Evolutionary conservation across 2,329 filamentous ascomycete genomes (phyloP).

Genomic region (Ophiostoma novo-ulmi): DNA sequence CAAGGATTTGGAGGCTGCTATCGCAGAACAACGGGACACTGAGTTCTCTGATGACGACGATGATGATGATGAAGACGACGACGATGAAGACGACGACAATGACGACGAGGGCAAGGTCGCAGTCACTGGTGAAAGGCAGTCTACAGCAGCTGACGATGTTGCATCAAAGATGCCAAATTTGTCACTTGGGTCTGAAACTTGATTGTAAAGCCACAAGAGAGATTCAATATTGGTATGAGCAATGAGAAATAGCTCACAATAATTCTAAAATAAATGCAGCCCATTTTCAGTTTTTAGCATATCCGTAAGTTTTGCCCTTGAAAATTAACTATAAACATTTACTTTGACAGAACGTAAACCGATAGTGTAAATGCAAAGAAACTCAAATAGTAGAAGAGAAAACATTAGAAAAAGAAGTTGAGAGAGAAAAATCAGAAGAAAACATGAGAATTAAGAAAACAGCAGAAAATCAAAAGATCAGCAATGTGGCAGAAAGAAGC

Average conservation of each 20-base stretch:
- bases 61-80: conserved; percentile 33
- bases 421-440: background rate
- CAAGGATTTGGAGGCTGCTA: conserved; percentile 86
- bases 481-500: conserved; percentile 11
- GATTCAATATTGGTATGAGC: conserved; percentile 16
- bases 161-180: conserved; percentile 20
- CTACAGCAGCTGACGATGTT: conserved; percentile 10
- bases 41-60: conserved; percentile 38
- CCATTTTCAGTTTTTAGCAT: background rate
- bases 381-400: background rate
- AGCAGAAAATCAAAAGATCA: background rate
- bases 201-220: conserved; percentile 13
- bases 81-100: background rate
- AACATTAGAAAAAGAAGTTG: background rate
- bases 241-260: background rate
- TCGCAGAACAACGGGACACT: conserved; percentile 63
- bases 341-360: conserved; percentile 8
- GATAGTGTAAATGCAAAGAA: conserved; percentile 18
- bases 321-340: conserved; percentile 6
- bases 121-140: background rate
- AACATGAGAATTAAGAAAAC: background rate
- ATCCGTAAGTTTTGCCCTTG: background rate
- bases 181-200: conserved; percentile 13
- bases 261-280: conserved; percentile 6
- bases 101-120: background rate